Base-by-base conservation (phyloP, 257 asterid genomes). In the Primulina tabacum region DNA sequence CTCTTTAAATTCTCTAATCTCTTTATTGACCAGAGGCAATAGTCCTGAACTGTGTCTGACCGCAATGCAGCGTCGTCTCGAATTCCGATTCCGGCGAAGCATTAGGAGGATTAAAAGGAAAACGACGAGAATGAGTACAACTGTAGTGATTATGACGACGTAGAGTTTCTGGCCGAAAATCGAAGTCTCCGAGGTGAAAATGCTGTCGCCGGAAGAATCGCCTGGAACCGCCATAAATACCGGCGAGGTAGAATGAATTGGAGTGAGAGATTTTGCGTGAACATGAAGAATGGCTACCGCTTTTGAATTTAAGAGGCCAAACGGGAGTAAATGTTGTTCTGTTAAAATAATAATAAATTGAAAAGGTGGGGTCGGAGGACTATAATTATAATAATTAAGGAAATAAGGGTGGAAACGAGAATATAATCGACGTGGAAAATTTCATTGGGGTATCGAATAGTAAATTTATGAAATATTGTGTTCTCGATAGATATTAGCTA, bases 141-240 rank as follows among this genome's bases (percentile, higher is more conserved):
- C 79, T 18, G 97, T 87, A 1, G 79, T 83, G 75, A 82, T 70
- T 16, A 92, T 69, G 73, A 92, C 62, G 5, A 88, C 76, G 76
- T 87, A 88, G 20, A 92, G 96, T 28, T 75, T 87, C 40, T 80
- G 96, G 5, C 93, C 91, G 2, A 92, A 73, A 57, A 92, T 84
- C 8, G 96, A 93, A 38, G 98, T 92, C 68, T 63, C 77, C 6
- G 82, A 60, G 53, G 84, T 77, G 72, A 92, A 78, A 71, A 85
- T 52, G 43, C 16, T 69, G 6, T 75, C 63, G 62, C 75, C 75
- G 47, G 74, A 52, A 71, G 82, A 67, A 1, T 60, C 43, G 60
- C 77, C 86, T 82, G 92, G 61, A 62, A 47, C 78, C 60, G 80
- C 78, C 96, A 89, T 89, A 55, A 40, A n/a, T 64, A 10, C 75